Evolutionary conservation across 345 rosid species (phyloP), one percentile per base, ranked within the genome.

Genomic region (Schrenkiella parvula): DNA sequence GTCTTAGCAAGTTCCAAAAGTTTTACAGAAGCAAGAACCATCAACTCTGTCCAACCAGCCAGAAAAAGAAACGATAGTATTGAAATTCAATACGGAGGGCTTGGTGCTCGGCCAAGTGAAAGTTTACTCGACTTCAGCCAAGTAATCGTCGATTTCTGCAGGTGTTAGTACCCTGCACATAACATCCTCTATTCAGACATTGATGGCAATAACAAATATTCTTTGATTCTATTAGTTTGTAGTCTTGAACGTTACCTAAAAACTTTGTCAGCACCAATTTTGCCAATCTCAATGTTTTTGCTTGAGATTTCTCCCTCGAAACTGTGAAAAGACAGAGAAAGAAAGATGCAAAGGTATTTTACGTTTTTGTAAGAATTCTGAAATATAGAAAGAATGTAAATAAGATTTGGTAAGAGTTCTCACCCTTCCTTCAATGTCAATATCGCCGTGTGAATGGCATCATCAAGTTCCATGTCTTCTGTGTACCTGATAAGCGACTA

Each of bases 381-480:
- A 66, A 29, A 9, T 6, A 29, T 51, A 31, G 37, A 29, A 53
- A 29, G 12, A 23, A 31, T 4, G 14, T 67, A 4, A 26, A 34
- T 2, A 47, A 1, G 28, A 17, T 43, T 42, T 57, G 18, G 66
- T 50, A 21, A 66, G 22, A 25, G 4, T 15, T 32, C 61, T 61
- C 75, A 95, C 99, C 99, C 99, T 80, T 95, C 97, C 79, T 95
- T 95, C 75, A 95, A 71, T 32, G 99, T 91, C 80, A 91, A 79
- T 46, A 95, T 88, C 14, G 97, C 99, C 1, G 99, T 91, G 86
- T 95, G 98, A n/a, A 95, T 93, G 32, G 98, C 99, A 82, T 95
- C 99, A 78, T 95, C 99, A 62, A 95, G 98, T 80, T 95, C 99
- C 98, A 95, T 91, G 69, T 95, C 99, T 68, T 95, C 96, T 1